A percentile compares a stretch with the other conserved stretches of the same genome.
These are phyloP conservation scores for Solanum paucissectum DNA, from an alignment of 257 asterid genomes.

Conservation along the genomic window DNA sequence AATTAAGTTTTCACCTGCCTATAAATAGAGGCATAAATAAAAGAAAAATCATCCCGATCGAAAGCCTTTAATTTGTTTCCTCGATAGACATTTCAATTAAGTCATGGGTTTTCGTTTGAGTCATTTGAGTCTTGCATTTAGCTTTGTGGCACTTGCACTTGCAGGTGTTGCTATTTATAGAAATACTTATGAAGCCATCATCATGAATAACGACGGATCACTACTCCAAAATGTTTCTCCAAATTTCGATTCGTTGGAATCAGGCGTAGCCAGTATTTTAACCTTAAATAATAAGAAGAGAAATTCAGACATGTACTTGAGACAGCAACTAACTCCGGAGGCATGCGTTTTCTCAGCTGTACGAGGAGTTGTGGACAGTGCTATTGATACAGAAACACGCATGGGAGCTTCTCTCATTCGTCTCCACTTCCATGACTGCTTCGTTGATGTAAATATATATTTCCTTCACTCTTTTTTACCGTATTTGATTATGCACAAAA, in stretches of 20 bases:
- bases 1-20: background rate
- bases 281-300: background rate
- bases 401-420: conserved; percentile 11
- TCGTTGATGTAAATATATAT: background rate
- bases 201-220: background rate
- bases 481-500: background rate
- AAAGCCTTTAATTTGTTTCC: background rate
- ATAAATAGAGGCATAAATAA: background rate
- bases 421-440: conserved; percentile 5
- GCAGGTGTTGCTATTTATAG: background rate
- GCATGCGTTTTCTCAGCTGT: background rate
- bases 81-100: background rate
- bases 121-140: background rate
- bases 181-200: background rate
- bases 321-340: background rate
- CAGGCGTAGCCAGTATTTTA: background rate
- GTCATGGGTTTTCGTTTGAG: background rate
- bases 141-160: background rate
- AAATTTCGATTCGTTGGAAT: background rate
- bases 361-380: background rate
- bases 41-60: background rate
- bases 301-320: background rate
- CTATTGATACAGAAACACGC: background rate
- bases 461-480: background rate
- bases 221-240: background rate